These are phyloP conservation scores for Naegleria lovaniensis DNA, from an alignment of 208 protist genomes.

Conservation along the genomic window DNA sequence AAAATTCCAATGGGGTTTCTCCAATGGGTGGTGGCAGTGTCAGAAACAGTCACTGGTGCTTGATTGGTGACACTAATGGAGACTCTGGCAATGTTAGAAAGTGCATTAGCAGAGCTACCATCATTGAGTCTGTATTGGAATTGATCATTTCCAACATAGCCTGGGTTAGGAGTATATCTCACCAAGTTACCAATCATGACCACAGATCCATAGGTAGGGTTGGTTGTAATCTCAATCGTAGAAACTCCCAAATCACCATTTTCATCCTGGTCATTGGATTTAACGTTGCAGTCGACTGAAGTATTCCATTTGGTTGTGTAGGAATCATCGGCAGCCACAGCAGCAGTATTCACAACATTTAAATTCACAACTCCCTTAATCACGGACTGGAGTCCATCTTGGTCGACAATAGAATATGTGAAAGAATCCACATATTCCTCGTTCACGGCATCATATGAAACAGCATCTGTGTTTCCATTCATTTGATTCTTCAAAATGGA, in stretches of 20 bases:
- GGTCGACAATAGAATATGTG: background rate
- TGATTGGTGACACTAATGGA: background rate
- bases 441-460: background rate
- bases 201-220: background rate
- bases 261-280: background rate
- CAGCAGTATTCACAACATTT: background rate
- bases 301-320: too few species aligned
- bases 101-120: background rate
- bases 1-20: background rate
- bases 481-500: too few species aligned
- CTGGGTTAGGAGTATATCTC: background rate
- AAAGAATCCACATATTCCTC: background rate
- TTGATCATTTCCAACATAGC: too few species aligned
- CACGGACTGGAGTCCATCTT: background rate
- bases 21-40: too few species aligned
- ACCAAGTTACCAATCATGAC: too few species aligned
- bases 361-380: background rate
- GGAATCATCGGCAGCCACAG: background rate
- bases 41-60: too few species aligned
- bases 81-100: background rate
- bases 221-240: background rate
- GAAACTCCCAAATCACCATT: background rate
- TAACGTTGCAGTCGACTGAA: background rate
- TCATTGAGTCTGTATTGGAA: background rate
- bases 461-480: too few species aligned